A percentile compares a stretch with the other conserved stretches of the same genome.
Conservation (phyloP, 768 basidiomycete species). For the Cubamyces sp. region DNA sequence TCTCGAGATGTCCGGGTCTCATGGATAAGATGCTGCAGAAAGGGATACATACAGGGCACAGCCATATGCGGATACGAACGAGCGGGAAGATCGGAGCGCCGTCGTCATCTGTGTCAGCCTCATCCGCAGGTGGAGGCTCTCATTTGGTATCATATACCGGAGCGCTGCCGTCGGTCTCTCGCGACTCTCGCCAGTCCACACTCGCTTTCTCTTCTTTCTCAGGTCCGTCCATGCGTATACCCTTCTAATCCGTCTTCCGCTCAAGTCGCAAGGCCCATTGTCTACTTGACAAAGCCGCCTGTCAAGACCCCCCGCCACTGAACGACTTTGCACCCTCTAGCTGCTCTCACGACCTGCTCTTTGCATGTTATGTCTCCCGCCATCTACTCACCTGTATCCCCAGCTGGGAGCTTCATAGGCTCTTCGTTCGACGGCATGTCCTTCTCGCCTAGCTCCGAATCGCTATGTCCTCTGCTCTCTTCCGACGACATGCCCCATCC, state of each 20-base stretch:
- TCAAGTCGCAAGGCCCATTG: conserved; percentile 16
- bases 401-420: neutral
- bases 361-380: conserved; percentile 18
- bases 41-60: conserved; percentile 1
- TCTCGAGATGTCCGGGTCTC: neutral
- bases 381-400: conserved; percentile 19
- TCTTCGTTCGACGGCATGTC: conserved; percentile 11
- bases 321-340: conserved; percentile 2
- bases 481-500: conserved; percentile 2
- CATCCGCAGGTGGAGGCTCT: conserved; percentile 8
- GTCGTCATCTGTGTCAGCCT: conserved; percentile 15
- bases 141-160: conserved; percentile 10
- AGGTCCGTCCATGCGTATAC: conserved; percentile 6
- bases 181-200: conserved; percentile 2
- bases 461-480: conserved; percentile 13
- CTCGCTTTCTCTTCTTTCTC: neutral
- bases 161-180: conserved; percentile 8
- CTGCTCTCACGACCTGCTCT: conserved; percentile 7
- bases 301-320: conserved; percentile 17
- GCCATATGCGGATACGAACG: conserved; percentile 19
- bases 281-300: conserved; percentile 19
- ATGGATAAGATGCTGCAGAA: neutral
- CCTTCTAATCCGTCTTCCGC: conserved; percentile 1
- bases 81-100: conserved; percentile 18
- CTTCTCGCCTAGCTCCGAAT: conserved; percentile 14